Evolutionary conservation across 2,329 filamentous ascomycete species (phyloP), one percentile per base, ranked within the genome.

Genomic region (Aspergillus amoenus): DNA sequence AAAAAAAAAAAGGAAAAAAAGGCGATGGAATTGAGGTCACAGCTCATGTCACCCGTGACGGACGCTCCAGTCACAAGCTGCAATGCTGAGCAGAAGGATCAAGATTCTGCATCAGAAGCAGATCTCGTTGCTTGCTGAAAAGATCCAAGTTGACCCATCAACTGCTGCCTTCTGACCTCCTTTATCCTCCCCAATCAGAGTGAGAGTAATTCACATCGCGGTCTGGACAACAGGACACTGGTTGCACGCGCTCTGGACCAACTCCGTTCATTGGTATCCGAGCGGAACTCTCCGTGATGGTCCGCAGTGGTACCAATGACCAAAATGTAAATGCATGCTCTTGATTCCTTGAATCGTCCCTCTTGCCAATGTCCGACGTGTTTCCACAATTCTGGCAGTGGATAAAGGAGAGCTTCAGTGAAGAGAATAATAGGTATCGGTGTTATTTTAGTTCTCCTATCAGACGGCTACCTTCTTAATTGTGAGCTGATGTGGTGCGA

Each of bases 41-140:
- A 30, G 9, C 27, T 30, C 27, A 30, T 11, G 27, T 30, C 27
- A 30, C 18, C 18, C 18, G 18, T 18, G 18, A 18, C 9, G 27
- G 27, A 30, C 9, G 27, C 27, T 30, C 27, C 8, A 30, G 27
- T 30, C 27, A 30, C 27, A 30, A 30, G 27, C 27, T 30, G 30
- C 27, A 59, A 52, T 56, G 56, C 49, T 41, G 55, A 61, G 43
- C 40, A 42, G 32, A 21, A 44, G 27, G 27, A 30, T 30, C 27
- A 37, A 37, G 34, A n/a, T 37, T 37, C 34, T 15, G 34, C 34
- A 37, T 37, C 34, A 37, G 15, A 37, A n/a, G 34, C 15, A 37
- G 34, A 37, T n/a, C 34, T n/a, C 9, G 27, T 11, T 30, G 27
- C 27, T 30, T 30, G 27, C 27, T 9, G 27, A 30, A 37, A n/a